Evolutionary conservation across 495 filamentous ascomycete genomes (phyloP).

Genomic region (Trichoderma asperelloides): DNA sequence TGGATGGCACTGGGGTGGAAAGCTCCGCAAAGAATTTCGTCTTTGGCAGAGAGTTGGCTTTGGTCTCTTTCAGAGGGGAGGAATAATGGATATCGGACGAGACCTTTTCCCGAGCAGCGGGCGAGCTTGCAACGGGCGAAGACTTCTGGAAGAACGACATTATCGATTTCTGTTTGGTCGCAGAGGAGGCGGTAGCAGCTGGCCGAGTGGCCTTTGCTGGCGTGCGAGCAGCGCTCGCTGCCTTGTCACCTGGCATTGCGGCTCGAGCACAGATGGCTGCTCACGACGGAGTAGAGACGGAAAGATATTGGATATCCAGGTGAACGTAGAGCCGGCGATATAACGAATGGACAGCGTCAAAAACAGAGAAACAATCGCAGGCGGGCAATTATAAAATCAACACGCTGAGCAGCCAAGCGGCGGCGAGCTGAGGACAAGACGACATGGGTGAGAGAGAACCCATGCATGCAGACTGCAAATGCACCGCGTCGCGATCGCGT

Average conservation of each 20-base stretch:
- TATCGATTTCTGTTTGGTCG: constrained; percentile 68
- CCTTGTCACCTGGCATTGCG: constrained; percentile 3
- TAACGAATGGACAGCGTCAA: background rate
- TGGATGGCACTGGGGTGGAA: constrained; percentile 72
- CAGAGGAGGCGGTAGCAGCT: constrained; percentile 22
- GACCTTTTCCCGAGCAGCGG: constrained; percentile 17
- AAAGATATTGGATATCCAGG: background rate
- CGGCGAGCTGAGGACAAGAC: background rate
- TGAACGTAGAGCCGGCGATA: background rate
- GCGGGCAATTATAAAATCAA: background rate
- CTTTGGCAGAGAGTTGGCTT: constrained; percentile 31
- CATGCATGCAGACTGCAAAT: background rate
- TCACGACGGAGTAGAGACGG: background rate
- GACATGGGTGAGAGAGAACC: background rate
- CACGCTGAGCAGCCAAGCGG: background rate
- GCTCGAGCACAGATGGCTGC: background rate
- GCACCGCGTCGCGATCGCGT: constrained; percentile 6
- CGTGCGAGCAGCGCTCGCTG: constrained; percentile 26
- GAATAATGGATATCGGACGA: constrained; percentile 14
- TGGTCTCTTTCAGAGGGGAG: constrained; percentile 36
- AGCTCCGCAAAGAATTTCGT: constrained; percentile 25
- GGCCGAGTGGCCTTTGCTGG: constrained; percentile 32
- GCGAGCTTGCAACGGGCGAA: constrained; percentile 29
- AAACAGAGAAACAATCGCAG: background rate
- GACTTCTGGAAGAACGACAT: constrained; percentile 79